phyloP scores from a whole-genome alignment of 2,329 filamentous ascomycete species.

The Ceratocystis colombiana region DNA sequence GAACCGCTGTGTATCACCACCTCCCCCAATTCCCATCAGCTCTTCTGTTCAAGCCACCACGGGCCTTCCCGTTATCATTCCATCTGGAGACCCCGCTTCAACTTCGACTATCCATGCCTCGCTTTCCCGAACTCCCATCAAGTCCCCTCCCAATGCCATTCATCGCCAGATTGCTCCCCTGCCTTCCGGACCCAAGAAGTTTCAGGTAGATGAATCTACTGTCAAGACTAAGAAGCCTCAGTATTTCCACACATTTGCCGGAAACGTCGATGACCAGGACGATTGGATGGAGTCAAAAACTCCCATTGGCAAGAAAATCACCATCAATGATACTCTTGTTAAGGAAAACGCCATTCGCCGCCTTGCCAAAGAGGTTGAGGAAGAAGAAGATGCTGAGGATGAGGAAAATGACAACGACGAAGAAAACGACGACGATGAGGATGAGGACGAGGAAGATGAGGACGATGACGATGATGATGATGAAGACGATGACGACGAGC shows the following conservation, averaged over 20 bases:
- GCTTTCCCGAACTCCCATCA: slow-evolving; percentile 15
- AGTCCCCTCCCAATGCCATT: slow-evolving; percentile 21
- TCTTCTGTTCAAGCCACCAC: slow-evolving; percentile 12
- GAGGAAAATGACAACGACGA: slow-evolving; percentile 43
- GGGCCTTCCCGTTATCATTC: slow-evolving; percentile 13
- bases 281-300: slow-evolving; percentile 76
- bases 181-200: slow-evolving; percentile 22
- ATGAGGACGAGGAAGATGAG: slow-evolving; percentile 42
- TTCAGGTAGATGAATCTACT: slow-evolving; percentile 23
- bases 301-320: slow-evolving; percentile 59
- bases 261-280: slow-evolving; percentile 68
- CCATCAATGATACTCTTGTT: slow-evolving; percentile 76
- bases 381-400: slow-evolving; percentile 68
- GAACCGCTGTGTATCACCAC: slow-evolving; percentile 22
- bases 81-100: slow-evolving; percentile 19
- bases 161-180: slow-evolving; percentile 15
- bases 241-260: slow-evolving; percentile 85
- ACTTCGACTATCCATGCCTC: slow-evolving; percentile 21
- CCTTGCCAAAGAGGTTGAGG: slow-evolving; percentile 79
- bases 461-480: slow-evolving; percentile 37
- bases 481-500: slow-evolving; percentile 45
- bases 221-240: slow-evolving; percentile 40
- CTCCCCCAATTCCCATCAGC: slow-evolving; percentile 16
- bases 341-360: slow-evolving; percentile 85
- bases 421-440: slow-evolving; percentile 40